Evolutionary conservation across 163 green algal genomes (phyloP), one percentile per base, ranked within the genome.

Genomic region (Trebouxia gelatinosa): DNA sequence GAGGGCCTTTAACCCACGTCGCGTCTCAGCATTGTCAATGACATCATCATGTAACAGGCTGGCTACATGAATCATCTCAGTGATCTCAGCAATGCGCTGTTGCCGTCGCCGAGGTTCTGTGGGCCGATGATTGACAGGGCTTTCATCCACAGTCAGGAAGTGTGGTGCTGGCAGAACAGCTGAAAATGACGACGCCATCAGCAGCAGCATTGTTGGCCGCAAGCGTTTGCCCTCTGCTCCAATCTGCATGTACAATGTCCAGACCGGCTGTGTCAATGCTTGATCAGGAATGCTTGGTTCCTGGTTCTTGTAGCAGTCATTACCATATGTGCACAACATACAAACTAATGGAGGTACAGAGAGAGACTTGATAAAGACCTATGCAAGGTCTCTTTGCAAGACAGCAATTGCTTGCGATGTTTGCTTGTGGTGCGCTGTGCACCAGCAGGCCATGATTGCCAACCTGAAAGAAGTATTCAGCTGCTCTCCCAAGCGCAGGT

Each of bases 31-130:
- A 40, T 92, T 86, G 79, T 99, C 96, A 31, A 99, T 92, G 0
- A 99, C 96, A 79, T 99, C 96, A 70, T 99, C 96, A 83, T 99
- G 96, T 81, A 99, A 85, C 76, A 99, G 86, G 78, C 85, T 95
- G 31, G 96, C 95, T 23, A 98, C 94, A 84, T 99, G 95, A 58
- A 99, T 99, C 31, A 98, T 86, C 87, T 99, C 95, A 0, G 92
- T 90, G 59, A 99, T 96, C 80, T 98, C 92, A 5, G 80, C 80
- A 6, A 99, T 88, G 23, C 94, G 87, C 87, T 98, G 94, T 89
- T 98, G 94, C 70, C 92, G 82, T 31, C 94, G 83, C 39, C 95
- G 84, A 50, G 82, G 51, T 75, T 95, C 88, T 2, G 50, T 38
- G 6, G 91, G 87, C 57, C 89, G 86, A 43, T 87, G 80, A 26